Conservation (phyloP, 768 basidiomycete genomes). For the Naganishia vaughanmartiniae region DNA sequence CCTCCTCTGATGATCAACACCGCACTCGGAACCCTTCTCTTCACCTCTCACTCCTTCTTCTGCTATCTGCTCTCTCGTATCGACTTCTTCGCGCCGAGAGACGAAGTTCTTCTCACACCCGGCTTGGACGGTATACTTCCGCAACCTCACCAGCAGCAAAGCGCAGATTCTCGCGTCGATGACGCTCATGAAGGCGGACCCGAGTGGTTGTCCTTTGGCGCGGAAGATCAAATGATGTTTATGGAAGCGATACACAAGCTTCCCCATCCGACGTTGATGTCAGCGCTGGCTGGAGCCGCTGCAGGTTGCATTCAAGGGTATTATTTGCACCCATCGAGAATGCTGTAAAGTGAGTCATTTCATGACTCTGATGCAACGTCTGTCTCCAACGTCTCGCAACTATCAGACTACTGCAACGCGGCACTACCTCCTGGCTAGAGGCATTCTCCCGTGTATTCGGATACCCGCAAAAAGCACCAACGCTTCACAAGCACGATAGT, state of each 20-base stretch:
- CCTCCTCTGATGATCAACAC: slow-evolving; percentile 49
- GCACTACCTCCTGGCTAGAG: slow-evolving; percentile 30
- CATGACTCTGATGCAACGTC: not conserved
- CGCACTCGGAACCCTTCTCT: slow-evolving; percentile 46
- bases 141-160: not conserved
- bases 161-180: too few species aligned
- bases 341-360: slow-evolving; percentile 41
- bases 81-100: slow-evolving; percentile 39
- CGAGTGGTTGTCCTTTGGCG: slow-evolving; percentile 53
- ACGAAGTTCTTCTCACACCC: slow-evolving; percentile 7
- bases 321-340: slow-evolving; percentile 50
- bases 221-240: slow-evolving; percentile 27
- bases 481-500: not conserved
- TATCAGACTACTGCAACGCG: slow-evolving; percentile 25
- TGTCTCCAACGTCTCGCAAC: not conserved
- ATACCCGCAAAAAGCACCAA: not conserved
- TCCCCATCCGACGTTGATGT: slow-evolving; percentile 47
- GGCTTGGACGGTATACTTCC: not conserved
- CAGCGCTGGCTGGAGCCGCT: slow-evolving; percentile 43
- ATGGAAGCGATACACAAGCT: slow-evolving; percentile 28
- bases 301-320: slow-evolving; percentile 45
- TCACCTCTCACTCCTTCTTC: slow-evolving; percentile 49
- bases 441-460: slow-evolving; percentile 30
- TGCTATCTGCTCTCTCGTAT: slow-evolving; percentile 35
- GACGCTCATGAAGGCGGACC: slow-evolving; percentile 64